Evolutionary conservation across 441 rosid genomes (phyloP).

Genomic region (Kokia cookei): DNA sequence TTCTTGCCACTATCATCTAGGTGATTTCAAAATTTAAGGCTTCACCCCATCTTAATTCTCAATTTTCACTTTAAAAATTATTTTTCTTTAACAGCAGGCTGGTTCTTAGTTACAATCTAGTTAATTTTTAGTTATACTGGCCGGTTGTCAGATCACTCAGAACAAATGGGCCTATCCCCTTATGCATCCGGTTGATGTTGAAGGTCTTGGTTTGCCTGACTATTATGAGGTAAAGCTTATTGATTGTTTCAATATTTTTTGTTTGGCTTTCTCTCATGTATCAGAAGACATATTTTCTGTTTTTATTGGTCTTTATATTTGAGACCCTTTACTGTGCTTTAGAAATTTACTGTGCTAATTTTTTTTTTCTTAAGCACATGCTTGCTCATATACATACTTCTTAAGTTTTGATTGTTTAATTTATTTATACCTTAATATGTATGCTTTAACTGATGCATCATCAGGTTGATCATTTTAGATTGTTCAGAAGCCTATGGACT

Average conservation of each 20-base stretch:
- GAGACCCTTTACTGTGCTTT: too few relatives aligned
- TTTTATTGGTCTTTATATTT: neutral
- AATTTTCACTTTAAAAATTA: neutral
- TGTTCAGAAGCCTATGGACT: slow-evolving; percentile 98
- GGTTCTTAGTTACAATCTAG: neutral
- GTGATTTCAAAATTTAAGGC: neutral
- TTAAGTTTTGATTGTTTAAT: neutral
- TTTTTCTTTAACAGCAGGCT: neutral
- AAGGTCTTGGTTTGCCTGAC: slow-evolving; percentile 83
- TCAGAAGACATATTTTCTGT: neutral
- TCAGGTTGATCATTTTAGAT: slow-evolving; percentile 37
- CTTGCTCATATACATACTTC: neutral
- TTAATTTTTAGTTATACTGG: neutral
- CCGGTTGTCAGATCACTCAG: slow-evolving; percentile 52
- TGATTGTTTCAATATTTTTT: neutral
- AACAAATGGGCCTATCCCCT: slow-evolving; percentile 99
- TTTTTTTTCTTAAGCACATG: neutral
- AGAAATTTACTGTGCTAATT: neutral
- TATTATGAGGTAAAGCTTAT: slow-evolving; percentile 55
- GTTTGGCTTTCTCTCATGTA: neutral
- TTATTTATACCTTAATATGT: too few relatives aligned
- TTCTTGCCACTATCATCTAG: neutral
- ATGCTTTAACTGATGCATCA: slow-evolving; percentile 3
- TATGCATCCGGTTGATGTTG: slow-evolving; percentile 86
- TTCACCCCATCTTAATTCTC: neutral